phyloP scores from a whole-genome alignment of 2,329 filamentous ascomycete species.

The Fusarium tanahbumbuense region DNA sequence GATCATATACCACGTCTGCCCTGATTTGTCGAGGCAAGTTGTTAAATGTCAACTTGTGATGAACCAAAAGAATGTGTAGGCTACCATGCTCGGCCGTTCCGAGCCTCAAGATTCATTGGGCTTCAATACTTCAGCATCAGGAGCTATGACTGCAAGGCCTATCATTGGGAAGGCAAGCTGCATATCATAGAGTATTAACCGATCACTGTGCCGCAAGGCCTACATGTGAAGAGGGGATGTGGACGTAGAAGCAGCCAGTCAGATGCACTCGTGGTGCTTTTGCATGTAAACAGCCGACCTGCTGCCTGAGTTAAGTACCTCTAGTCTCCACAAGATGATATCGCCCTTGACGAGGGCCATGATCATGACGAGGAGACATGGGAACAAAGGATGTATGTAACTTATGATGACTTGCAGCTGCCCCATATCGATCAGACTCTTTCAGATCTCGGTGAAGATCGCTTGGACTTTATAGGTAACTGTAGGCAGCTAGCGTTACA shows the following conservation, averaged over 20 bases:
- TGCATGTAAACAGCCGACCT: conserved; percentile 31
- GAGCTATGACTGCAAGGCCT: conserved; percentile 23
- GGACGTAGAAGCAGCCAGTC: conserved; percentile 36
- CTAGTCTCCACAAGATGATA: conserved; percentile 17
- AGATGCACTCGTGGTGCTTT: conserved; percentile 20
- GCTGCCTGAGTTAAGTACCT: conserved; percentile 30
- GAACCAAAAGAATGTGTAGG: conserved; percentile 1
- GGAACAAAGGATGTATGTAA: background rate
- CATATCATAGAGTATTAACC: conserved; percentile 19
- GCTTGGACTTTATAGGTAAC: conserved; percentile 15
- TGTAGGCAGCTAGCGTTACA: conserved; percentile 9
- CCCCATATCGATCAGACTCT: conserved; percentile 28
- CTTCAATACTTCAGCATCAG: conserved; percentile 37
- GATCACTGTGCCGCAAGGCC: conserved; percentile 26
- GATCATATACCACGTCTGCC: conserved; percentile 14
- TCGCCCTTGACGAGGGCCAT: background rate
- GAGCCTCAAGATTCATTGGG: conserved; percentile 32
- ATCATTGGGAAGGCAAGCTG: conserved; percentile 24
- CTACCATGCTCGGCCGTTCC: conserved; percentile 11
- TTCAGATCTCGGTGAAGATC: conserved; percentile 27
- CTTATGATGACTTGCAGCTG: conserved; percentile 27
- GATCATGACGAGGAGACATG: conserved; percentile 2
- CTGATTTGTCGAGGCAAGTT: background rate
- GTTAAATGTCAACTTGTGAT: background rate
- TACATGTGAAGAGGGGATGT: conserved; percentile 22